Evolutionary conservation across 192 early-diverging fungal genomes (phyloP), one percentile per base, ranked within the genome.

Genomic region (Podila epigama): DNA sequence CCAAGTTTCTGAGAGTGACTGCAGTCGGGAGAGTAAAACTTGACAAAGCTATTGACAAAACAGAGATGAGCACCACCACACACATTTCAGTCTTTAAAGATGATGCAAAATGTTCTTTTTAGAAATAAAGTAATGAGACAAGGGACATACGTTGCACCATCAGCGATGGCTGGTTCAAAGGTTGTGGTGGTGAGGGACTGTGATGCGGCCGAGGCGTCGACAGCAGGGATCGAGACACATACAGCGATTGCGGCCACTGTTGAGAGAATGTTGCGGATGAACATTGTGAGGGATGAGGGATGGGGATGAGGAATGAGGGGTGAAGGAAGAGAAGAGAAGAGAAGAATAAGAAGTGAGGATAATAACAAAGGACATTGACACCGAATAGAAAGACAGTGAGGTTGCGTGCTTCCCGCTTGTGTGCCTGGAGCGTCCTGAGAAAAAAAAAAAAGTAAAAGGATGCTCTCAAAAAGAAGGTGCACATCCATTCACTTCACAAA

Each of bases 11-110:
- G 84, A 82, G 95, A 96, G 80, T 96, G 95, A 20, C 79, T 63
- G 68, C 94, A 96, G 86, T 92, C 94, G 13, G 95, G 94, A 25
- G 95, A 92, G 75, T 92, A 94, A 79, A 96, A 96, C 84, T 94
- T 88, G 60, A 96, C 66, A 55, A 96, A 94, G 11, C 73, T 77
- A 33, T 1, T 12, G n/a, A 41, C 27, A 25, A 5, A 48, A 6
- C 33, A 22, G 29, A 36, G 25, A 35, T 16, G 41, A 35, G 15
- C 31, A 44, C 16, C 22, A 6, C 29, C 33, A 58, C 10, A 15
- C 27, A 5, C 10, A 18, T 4, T 16, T 2, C 28, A 31, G 29
- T 12, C 22, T 39, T 42, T 29, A 15, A 40, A 3, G 9, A 25
- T 29, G 22, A 6, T 20, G 10, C 6, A 5, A 29, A 20, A 32